These are phyloP conservation scores for Didymella exigua DNA, from an alignment of 2,329 filamentous ascomycete genomes.

Conservation along the genomic window DNA sequence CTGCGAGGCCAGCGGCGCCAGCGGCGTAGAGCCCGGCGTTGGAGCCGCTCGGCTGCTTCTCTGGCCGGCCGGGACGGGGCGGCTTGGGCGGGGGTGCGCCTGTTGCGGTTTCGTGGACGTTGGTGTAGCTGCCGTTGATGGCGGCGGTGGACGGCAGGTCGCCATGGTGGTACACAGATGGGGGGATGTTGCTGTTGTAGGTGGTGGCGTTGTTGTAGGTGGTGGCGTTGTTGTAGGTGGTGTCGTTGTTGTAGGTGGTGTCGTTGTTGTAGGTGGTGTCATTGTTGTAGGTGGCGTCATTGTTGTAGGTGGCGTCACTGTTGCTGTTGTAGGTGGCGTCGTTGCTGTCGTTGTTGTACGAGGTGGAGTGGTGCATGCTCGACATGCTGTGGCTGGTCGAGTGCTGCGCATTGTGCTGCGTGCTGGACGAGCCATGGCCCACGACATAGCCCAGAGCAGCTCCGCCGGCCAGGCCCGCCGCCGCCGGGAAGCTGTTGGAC, in stretches of 20 bases:
- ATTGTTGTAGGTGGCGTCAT: too few relatives aligned
- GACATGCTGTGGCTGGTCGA: conserved; percentile 32
- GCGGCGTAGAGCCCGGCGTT: conserved; percentile 54
- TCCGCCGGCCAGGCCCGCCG: conserved; percentile 46
- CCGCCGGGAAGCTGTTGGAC: conserved; percentile 40
- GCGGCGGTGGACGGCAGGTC: conserved; percentile 31
- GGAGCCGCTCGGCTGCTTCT: conserved; percentile 53
- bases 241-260: too few relatives aligned
- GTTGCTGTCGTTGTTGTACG: conserved; percentile 25
- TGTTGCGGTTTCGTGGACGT: conserved; percentile 36
- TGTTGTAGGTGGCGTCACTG: too few relatives aligned
- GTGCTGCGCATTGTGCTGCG: conserved; percentile 31
- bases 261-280: too few relatives aligned
- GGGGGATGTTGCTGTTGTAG: conserved; percentile 5
- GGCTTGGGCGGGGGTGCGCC: conserved; percentile 41
- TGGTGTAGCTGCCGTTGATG: conserved; percentile 43
- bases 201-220: conserved; percentile 25
- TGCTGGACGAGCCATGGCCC: conserved; percentile 41
- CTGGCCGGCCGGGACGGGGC: conserved; percentile 46
- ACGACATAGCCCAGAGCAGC: conserved; percentile 52
- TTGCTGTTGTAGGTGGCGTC: conserved; percentile 3
- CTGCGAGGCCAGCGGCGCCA: conserved; percentile 54
- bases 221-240: conserved; percentile 32
- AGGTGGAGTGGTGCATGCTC: conserved; percentile 34
- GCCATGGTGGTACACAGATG: conserved; percentile 39